Percentiles rank a stretch among this genome's conserved stretches.
Evolutionary conservation across 768 basidiomycete species (phyloP).

Genomic region (Lentinula boryana): DNA sequence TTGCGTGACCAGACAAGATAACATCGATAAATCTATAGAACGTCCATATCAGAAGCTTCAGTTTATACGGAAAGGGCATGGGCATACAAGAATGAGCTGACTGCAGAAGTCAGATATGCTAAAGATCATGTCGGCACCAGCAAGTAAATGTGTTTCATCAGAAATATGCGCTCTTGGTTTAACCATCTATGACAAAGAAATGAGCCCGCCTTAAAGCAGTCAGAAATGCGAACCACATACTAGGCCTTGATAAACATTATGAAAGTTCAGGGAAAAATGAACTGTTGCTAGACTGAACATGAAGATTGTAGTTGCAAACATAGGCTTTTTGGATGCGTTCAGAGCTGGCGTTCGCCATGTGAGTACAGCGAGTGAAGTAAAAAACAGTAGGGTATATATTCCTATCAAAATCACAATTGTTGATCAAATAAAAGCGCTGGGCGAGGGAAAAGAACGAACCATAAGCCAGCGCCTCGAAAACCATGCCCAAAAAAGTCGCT

Average conservation of each 20-base stretch:
- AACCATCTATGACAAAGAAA: background rate
- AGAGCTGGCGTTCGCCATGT: background rate
- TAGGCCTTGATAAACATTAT: background rate
- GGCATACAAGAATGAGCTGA: background rate
- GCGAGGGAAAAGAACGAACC: background rate
- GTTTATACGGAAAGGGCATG: background rate
- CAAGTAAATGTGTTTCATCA: background rate
- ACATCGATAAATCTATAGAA: constrained; percentile 26
- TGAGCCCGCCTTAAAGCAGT: background rate
- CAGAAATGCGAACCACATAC: background rate
- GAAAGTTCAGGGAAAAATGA: background rate
- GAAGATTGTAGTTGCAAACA: background rate
- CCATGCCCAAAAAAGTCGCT: background rate
- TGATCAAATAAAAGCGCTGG: background rate
- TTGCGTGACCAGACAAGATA: constrained; percentile 33
- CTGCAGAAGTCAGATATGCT: background rate
- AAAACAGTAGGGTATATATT: background rate
- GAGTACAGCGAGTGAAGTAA: background rate
- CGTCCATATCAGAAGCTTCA: background rate
- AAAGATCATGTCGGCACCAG: background rate
- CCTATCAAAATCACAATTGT: background rate
- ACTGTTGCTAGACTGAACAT: background rate
- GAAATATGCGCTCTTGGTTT: background rate
- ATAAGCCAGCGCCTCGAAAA: background rate
- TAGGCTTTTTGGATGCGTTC: background rate